Conservation (phyloP, 169 alveolate species). For the Eimeria necatrix region DNA sequence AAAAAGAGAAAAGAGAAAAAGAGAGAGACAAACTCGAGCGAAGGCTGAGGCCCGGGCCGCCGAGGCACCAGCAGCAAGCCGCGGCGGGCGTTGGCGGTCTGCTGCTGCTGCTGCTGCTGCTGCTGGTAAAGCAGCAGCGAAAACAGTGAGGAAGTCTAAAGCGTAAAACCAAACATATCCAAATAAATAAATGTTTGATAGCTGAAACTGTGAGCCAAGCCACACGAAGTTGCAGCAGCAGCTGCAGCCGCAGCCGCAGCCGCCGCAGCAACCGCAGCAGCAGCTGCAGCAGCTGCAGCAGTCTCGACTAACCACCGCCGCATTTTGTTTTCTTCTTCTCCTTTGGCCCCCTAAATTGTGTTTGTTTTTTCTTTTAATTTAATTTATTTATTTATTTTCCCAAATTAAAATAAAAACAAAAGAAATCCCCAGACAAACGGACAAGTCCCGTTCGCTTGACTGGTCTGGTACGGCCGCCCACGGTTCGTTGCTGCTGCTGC, state of each 20-base stretch:
- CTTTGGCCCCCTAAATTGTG: too few species aligned
- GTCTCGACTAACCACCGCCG: too few species aligned
- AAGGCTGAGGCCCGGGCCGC: not conserved
- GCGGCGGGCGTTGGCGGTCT: not conserved
- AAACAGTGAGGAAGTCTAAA: too few species aligned
- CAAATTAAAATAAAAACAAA: too few species aligned
- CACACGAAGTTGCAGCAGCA: not conserved
- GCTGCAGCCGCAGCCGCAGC: not conserved
- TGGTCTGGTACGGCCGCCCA: not conserved
- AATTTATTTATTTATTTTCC: too few species aligned
- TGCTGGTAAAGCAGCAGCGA: not conserved
- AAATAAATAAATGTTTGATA: too few species aligned
- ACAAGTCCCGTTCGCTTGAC: not conserved
- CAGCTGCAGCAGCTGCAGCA: constrained; percentile 17
- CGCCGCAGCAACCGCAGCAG: not conserved
- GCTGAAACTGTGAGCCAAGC: too few species aligned
- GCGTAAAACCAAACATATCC: too few species aligned
- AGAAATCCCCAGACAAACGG: too few species aligned
- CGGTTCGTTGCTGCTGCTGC: not conserved
- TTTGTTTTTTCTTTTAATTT: too few species aligned
- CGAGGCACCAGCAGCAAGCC: constrained; percentile 21
- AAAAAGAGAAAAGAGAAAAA: too few species aligned
- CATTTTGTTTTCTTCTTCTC: too few species aligned
- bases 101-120: not conserved
- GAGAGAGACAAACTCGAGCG: not conserved